Conservation (phyloP, 2,329 filamentous ascomycete species). For the Neofusicoccum parvum region DNA sequence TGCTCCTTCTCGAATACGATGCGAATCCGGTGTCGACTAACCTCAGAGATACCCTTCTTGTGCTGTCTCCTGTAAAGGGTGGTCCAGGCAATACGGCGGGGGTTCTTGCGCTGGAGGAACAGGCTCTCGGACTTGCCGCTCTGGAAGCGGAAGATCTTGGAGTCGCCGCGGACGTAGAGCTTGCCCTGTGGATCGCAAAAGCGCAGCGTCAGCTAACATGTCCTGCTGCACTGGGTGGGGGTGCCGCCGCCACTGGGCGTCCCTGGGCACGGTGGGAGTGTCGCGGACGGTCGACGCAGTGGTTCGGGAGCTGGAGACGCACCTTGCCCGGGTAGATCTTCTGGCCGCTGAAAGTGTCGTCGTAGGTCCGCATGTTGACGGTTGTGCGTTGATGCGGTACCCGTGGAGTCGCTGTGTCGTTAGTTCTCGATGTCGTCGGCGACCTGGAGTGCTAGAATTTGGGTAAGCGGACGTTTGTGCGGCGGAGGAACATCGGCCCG, state of each 20-base stretch:
- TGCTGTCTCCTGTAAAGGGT: slow-evolving; percentile 97
- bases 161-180: slow-evolving; percentile 99
- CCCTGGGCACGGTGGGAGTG: not conserved
- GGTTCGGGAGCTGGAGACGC: slow-evolving; percentile 38
- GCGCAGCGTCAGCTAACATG: slow-evolving; percentile 6
- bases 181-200: slow-evolving; percentile 71
- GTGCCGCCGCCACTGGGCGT: not conserved
- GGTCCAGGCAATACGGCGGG: slow-evolving; percentile 98
- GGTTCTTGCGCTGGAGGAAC: slow-evolving; percentile 99
- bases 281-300: not conserved
- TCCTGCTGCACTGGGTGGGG: not conserved
- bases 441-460: slow-evolving; percentile 30
- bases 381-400: slow-evolving; percentile 42
- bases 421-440: slow-evolving; percentile 35
- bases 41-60: slow-evolving; percentile 99
- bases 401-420: slow-evolving; percentile 38
- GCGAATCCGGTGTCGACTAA: slow-evolving; percentile 51
- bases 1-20: not conserved
- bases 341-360: slow-evolving; percentile 75
- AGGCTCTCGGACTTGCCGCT: slow-evolving; percentile 99
- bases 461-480: slow-evolving; percentile 24
- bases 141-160: slow-evolving; percentile 99
- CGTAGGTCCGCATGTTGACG: slow-evolving; percentile 74
- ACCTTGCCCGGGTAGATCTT: slow-evolving; percentile 83
- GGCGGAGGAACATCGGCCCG: slow-evolving; percentile 21